Evolutionary conservation across 768 basidiomycete species (phyloP).

Genomic region (Hirschioporus abietinus): DNA sequence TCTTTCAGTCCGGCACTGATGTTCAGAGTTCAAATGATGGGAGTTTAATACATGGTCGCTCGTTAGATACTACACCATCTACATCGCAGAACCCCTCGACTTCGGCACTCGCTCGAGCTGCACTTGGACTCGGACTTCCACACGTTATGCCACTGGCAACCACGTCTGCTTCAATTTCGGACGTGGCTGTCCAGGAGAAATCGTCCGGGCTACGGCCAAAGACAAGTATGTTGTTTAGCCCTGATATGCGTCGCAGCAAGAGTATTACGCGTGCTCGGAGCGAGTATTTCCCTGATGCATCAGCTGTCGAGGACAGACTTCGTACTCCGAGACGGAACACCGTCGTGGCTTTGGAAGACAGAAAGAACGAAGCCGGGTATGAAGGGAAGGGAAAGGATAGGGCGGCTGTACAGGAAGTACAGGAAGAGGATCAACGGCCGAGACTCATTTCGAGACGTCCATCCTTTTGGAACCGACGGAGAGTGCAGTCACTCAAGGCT

Average conservation of each 20-base stretch:
- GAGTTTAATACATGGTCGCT: background rate
- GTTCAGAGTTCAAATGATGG: background rate
- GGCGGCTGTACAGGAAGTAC: slow-evolving; percentile 28
- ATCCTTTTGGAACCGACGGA: slow-evolving; percentile 20
- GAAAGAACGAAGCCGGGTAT: slow-evolving; percentile 30
- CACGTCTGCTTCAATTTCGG: slow-evolving; percentile 28
- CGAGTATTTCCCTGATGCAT: slow-evolving; percentile 14
- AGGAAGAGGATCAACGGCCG: slow-evolving; percentile 14
- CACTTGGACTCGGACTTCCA: slow-evolving; percentile 54
- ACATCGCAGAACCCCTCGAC: slow-evolving; percentile 23
- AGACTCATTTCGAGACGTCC: slow-evolving; percentile 13
- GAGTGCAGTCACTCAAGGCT: slow-evolving; percentile 20
- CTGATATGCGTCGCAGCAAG: slow-evolving; percentile 21
- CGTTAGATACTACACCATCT: background rate
- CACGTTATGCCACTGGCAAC: slow-evolving; percentile 45
- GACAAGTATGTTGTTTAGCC: slow-evolving; percentile 49
- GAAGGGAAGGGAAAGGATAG: slow-evolving; percentile 36
- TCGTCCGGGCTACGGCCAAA: slow-evolving; percentile 32
- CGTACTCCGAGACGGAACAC: slow-evolving; percentile 33
- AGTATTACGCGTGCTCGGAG: slow-evolving; percentile 15
- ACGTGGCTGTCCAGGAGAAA: slow-evolving; percentile 14
- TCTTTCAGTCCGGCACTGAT: background rate
- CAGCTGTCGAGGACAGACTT: slow-evolving; percentile 2
- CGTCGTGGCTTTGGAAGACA: slow-evolving; percentile 53
- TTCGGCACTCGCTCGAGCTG: slow-evolving; percentile 48